Evolutionary conservation across 2,329 filamentous ascomycete species (phyloP).

Genomic region (Calonectria ilicicola): DNA sequence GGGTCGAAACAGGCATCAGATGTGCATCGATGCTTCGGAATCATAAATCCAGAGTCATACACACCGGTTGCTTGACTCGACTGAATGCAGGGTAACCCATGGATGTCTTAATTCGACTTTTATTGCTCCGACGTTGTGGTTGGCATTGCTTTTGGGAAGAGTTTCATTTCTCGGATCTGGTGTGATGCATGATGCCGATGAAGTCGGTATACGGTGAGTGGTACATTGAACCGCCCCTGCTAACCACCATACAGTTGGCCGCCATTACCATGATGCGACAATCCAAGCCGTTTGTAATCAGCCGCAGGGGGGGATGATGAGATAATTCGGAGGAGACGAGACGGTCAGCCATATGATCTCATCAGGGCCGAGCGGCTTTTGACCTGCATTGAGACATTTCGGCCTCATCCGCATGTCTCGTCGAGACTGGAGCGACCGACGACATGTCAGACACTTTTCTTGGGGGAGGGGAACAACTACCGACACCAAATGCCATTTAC

Average conservation of each 20-base stretch:
- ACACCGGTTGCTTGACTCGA: slow-evolving; percentile 6
- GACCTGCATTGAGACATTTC: slow-evolving; percentile 25
- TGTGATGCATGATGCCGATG: no score
- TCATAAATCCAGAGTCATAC: slow-evolving; percentile 19
- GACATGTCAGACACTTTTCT: neutral
- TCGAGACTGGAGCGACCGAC: neutral
- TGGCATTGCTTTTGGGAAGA: slow-evolving; percentile 49
- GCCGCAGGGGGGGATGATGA: no score
- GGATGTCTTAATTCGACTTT: slow-evolving; percentile 48
- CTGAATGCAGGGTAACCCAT: slow-evolving; percentile 29
- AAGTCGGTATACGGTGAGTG: no score
- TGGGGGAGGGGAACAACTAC: neutral
- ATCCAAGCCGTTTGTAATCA: no score
- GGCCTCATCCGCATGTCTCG: slow-evolving; percentile 23
- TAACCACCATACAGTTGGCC: no score
- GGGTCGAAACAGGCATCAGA: no score
- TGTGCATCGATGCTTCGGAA: neutral
- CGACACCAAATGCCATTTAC: neutral
- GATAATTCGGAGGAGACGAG: no score
- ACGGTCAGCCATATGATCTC: neutral
- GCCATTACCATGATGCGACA: no score
- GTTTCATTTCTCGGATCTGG: no score
- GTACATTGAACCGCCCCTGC: no score
- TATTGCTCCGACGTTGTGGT: slow-evolving; percentile 54
- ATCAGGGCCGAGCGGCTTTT: slow-evolving; percentile 15